Evolutionary conservation across 2,329 filamentous ascomycete species (phyloP).

Genomic region (Lecanoromycetidae sp.): DNA sequence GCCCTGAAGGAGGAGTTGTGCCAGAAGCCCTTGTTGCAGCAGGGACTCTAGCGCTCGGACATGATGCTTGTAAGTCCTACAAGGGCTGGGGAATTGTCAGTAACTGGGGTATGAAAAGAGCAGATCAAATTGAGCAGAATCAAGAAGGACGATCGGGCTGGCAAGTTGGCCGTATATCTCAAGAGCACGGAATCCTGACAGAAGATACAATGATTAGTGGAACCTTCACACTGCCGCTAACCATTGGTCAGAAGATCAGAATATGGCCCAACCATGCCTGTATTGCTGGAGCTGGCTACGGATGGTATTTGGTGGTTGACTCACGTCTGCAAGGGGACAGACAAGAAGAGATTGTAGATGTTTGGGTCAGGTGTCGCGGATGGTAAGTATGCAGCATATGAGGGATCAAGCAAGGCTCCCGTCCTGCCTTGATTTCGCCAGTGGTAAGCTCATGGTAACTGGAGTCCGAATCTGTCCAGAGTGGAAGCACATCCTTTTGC

Average conservation of each 20-base stretch:
- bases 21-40: conserved; percentile 59
- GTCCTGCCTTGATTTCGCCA: too few relatives aligned
- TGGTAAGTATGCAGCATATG: conserved; percentile 39
- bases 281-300: conserved; percentile 58
- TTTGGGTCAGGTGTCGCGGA: conserved; percentile 60
- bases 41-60: conserved; percentile 56
- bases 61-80: conserved; percentile 62
- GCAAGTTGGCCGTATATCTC: conserved; percentile 59
- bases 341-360: conserved; percentile 55
- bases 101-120: conserved; percentile 39
- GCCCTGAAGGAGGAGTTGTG: too few relatives aligned
- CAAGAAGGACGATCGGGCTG: conserved; percentile 39
- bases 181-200: conserved; percentile 64
- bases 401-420: too few relatives aligned
- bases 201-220: conserved; percentile 41
- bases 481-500: too few relatives aligned
- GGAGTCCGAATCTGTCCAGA: too few relatives aligned
- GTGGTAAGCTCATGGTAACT: too few relatives aligned
- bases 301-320: conserved; percentile 64
- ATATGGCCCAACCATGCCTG: conserved; percentile 76
- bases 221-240: conserved; percentile 34
- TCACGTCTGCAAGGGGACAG: conserved; percentile 38
- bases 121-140: too few relatives aligned
- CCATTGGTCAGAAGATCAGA: conserved; percentile 53
- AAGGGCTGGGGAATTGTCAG: conserved; percentile 58